phyloP scores from a whole-genome alignment of 2,329 filamentous ascomycete species.

The Monilinia fructicola region DNA sequence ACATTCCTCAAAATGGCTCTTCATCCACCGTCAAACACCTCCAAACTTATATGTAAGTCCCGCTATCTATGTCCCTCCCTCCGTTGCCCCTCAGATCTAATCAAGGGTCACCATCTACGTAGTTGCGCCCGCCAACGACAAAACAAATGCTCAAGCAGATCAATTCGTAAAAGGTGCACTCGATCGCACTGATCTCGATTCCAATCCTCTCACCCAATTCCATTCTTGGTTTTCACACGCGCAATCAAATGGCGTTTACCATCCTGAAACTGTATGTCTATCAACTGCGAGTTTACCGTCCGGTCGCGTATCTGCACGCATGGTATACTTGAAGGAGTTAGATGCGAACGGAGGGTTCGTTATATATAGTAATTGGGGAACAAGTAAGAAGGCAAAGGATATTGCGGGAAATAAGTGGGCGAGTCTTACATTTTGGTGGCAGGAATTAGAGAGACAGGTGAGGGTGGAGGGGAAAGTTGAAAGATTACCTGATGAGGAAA shows the following conservation, averaged over 20 bases:
- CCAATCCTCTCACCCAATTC: conserved; percentile 78
- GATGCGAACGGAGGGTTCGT: conserved; percentile 74
- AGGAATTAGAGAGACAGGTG: conserved; percentile 81
- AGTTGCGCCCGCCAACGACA: conserved; percentile 65
- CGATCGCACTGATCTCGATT: conserved; percentile 58
- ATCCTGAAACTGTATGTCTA: conserved; percentile 86
- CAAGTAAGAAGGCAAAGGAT: conserved; percentile 67
- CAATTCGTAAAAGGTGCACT: conserved; percentile 73
- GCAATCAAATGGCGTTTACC: conserved; percentile 55
- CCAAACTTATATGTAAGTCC: conserved; percentile 40
- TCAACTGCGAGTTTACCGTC: conserved; percentile 81
- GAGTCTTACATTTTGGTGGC: conserved; percentile 89
- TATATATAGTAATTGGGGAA: conserved; percentile 90
- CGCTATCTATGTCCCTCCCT: background rate
- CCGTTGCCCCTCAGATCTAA: conserved; percentile 10
- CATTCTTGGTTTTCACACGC: conserved; percentile 83
- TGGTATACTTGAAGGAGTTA: conserved; percentile 95
- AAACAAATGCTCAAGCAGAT: conserved; percentile 61
- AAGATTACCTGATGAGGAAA: conserved; percentile 68
- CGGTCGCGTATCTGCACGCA: conserved; percentile 78
- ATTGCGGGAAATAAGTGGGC: conserved; percentile 73
- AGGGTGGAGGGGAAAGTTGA: conserved; percentile 78
- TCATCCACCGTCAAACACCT: conserved; percentile 32
- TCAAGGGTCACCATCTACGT: conserved; percentile 20
- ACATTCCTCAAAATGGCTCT: conserved; percentile 36